Evolutionary conservation across 306 rosid genomes (phyloP).

Genomic region (Medicago arabica): DNA sequence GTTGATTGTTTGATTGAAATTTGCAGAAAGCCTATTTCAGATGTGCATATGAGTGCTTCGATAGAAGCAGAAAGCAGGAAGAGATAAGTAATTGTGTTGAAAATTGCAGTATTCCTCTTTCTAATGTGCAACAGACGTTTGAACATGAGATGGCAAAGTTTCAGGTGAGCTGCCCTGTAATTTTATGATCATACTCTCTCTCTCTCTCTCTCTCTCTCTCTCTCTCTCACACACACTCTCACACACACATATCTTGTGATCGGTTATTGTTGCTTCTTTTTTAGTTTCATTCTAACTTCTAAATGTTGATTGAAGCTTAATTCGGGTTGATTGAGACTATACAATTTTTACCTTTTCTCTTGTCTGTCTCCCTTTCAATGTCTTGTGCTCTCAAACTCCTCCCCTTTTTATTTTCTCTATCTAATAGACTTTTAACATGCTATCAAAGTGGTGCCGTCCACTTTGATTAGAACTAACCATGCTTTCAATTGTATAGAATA

Average conservation of each 20-base stretch:
- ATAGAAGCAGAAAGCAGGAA: constrained; percentile 78
- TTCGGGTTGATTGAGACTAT: background rate
- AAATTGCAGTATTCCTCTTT: constrained; percentile 76
- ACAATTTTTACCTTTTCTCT: background rate
- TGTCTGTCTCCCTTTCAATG: background rate
- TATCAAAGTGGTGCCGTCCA: background rate
- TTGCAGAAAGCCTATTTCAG: constrained; percentile 89
- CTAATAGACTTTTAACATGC: no score
- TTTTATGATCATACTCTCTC: constrained; percentile 18
- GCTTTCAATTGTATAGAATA: background rate
- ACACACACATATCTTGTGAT: background rate
- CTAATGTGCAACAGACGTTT: constrained; percentile 77
- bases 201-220: background rate
- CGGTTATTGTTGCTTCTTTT: background rate
- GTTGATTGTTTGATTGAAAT: constrained; percentile 38
- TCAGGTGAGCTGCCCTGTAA: constrained; percentile 61
- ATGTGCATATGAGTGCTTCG: constrained; percentile 93
- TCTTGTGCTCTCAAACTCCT: background rate
- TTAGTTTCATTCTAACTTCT: background rate
- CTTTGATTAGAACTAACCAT: background rate
- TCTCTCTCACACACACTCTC: no score
- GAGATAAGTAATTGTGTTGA: constrained; percentile 80
- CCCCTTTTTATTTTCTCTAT: background rate
- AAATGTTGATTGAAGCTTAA: background rate
- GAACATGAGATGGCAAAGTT: constrained; percentile 89